phyloP scores from a whole-genome alignment of 2,329 filamentous ascomycete species.

The Rachicladosporium sp. region DNA sequence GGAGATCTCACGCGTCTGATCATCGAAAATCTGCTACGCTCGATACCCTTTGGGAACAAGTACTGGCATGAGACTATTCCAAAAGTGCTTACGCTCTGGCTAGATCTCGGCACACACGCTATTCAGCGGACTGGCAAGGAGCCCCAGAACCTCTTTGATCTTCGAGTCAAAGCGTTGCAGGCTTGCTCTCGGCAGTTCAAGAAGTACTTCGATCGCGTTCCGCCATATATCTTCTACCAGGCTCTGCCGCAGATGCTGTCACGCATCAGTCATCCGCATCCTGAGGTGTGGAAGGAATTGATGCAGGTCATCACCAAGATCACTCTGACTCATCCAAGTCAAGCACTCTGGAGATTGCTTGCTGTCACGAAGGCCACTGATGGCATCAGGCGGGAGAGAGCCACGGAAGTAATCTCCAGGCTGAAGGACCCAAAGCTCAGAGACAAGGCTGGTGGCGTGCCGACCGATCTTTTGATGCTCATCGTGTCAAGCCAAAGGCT shows the following conservation, averaged over 20 bases:
- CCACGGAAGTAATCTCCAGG: constrained; percentile 25
- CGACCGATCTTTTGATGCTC: constrained; percentile 54
- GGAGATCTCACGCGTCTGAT: constrained; percentile 81
- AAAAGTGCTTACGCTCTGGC: constrained; percentile 82
- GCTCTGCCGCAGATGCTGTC: constrained; percentile 87
- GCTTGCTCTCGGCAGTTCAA: constrained; percentile 61
- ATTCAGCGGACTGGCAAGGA: constrained; percentile 26
- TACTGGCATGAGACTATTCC: constrained; percentile 93
- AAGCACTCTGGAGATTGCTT: constrained; percentile 82
- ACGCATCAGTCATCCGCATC: constrained; percentile 80
- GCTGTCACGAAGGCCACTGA: constrained; percentile 75
- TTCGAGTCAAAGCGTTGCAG: constrained; percentile 52
- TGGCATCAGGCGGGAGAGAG: constrained; percentile 50
- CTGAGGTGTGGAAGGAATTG: constrained; percentile 62
- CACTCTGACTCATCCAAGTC: constrained; percentile 75
- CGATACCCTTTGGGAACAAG: constrained; percentile 78
- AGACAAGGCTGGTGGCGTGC: constrained; percentile 41
- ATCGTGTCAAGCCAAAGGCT: constrained; percentile 71
- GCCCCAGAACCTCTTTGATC: constrained; percentile 3
- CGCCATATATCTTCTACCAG: constrained; percentile 68
- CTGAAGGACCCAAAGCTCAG: constrained; percentile 41
- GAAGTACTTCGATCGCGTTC: constrained; percentile 63
- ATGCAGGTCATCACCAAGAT: constrained; percentile 74
- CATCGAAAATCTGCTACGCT: constrained; percentile 85
- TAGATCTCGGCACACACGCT: constrained; percentile 69